Base-by-base conservation (phyloP, 371 early-diverging fungal species). In the Circinella umbellata region DNA sequence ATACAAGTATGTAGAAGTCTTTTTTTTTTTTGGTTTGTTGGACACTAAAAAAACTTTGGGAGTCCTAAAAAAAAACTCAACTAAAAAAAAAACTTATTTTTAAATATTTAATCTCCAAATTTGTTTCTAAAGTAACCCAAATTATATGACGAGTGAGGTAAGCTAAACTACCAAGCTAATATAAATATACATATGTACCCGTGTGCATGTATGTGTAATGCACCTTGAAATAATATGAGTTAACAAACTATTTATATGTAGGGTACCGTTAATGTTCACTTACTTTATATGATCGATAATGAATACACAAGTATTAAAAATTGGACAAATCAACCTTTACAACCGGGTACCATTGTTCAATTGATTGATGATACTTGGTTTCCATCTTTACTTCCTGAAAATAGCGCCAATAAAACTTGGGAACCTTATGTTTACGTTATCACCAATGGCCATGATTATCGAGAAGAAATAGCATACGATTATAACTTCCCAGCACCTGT, bases 321-420 rank as follows among this genome's bases (percentile, higher is more conserved):
- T 13, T 80, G 80, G 80, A 11, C 72, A 14, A 59, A 47, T 27
- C 39, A 73, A 59, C 49, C 66, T 7, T 76, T 64, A 64, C 47
- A 68, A 35, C 69, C 62, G 34, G 80, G 80, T 57, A 64, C 72
- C 4, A 51, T 76, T 63, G 76, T 80, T 51, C 67, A 69, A 68
- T 68, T 62, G 18, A 68, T 80, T 11, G 78, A 80, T 37, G 75
- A 80, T 65, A 62, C 73, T 20, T 80, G 80, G 80, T 80, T 74
- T 36, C 78, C 80, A 20, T 53, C 68, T 13, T 51, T 49, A 15
- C 60, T 74, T 13, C 64, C 63, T 8, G 70, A 74, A 10, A 78
- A 80, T 49, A 62, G 72, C 3, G 60, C 69, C 27, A 73, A 76
- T 46, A 57, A 66, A n/a, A 61, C 76, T 61, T 76, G 78, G 74